Conservation (phyloP, 371 early-diverging fungal species). For the Scutellospora calospora region DNA sequence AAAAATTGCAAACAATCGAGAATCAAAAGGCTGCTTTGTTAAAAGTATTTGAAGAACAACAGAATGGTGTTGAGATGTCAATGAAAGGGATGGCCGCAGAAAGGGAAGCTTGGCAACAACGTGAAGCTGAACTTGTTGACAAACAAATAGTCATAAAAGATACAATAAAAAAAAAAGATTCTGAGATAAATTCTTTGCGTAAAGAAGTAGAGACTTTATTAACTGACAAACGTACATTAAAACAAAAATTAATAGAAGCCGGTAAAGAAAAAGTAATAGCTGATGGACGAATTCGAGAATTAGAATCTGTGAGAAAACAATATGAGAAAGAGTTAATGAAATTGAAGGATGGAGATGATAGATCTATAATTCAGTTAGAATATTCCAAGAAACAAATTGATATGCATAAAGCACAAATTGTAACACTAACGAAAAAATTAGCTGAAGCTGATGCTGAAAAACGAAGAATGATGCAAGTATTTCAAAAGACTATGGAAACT, state of each 20-base stretch:
- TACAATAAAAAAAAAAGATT: neutral
- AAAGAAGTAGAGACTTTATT: neutral
- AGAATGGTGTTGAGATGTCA: constrained; percentile 8
- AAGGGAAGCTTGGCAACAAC: constrained; percentile 16
- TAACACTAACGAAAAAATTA: constrained; percentile 6
- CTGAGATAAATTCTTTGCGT: neutral
- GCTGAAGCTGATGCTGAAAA: neutral
- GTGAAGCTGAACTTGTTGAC: neutral
- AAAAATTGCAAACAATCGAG: neutral
- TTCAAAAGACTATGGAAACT: neutral
- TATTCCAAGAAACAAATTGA: constrained; percentile 9
- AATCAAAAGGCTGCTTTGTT: constrained; percentile 8
- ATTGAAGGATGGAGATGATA: neutral
- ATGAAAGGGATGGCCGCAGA: constrained; percentile 31
- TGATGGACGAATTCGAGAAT: neutral
- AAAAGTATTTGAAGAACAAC: constrained; percentile 22
- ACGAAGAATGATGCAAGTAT: neutral
- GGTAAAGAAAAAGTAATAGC: constrained; percentile 14
- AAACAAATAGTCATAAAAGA: neutral
- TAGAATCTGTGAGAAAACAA: neutral
- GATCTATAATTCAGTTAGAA: neutral
- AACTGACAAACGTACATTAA: neutral
- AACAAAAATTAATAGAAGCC: constrained; percentile 16
- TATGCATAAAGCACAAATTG: neutral
- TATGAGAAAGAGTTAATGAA: constrained; percentile 1